These are phyloP conservation scores for Colletotrichum scovillei DNA, from an alignment of 2,329 filamentous ascomycete species.

Conservation along the genomic window DNA sequence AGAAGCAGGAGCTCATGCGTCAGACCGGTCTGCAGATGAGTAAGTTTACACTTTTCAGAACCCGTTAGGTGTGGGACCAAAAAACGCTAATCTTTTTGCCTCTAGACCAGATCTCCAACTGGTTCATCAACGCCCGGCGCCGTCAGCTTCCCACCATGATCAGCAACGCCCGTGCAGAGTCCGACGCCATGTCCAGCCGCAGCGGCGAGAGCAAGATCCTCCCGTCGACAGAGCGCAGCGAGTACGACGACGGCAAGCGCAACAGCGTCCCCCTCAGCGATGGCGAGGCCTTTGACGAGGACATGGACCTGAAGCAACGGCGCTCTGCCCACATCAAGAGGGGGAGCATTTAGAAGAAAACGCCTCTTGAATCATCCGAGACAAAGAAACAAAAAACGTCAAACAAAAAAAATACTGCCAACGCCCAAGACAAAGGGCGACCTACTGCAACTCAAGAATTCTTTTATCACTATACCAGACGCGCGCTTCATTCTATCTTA, in stretches of 20 bases:
- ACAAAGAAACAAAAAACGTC: background rate
- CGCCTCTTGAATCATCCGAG: background rate
- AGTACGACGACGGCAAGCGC: constrained; percentile 52
- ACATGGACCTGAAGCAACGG: constrained; percentile 50
- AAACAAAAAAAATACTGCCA: background rate
- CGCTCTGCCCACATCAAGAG: constrained; percentile 53
- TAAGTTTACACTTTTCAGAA: constrained; percentile 54
- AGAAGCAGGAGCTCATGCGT: constrained; percentile 84
- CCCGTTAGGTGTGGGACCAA: background rate
- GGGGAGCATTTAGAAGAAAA: constrained; percentile 56
- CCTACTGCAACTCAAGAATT: background rate
- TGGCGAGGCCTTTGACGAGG: constrained; percentile 59
- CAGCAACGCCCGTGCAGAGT: constrained; percentile 65
- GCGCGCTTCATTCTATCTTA: background rate
- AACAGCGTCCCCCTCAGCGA: constrained; percentile 57
- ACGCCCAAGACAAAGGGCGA: constrained; percentile 2
- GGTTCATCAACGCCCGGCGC: constrained; percentile 83
- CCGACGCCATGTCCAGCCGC: constrained; percentile 53
- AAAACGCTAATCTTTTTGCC: constrained; percentile 36
- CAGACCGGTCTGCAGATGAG: constrained; percentile 83
- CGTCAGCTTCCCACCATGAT: constrained; percentile 72
- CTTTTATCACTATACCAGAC: constrained; percentile 20
- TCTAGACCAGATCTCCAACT: constrained; percentile 78
- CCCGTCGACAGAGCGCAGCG: constrained; percentile 50
- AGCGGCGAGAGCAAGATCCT: constrained; percentile 50